Evolutionary conservation across 106 monocot genomes (phyloP).

Genomic region (Phalaenopsis aphrodite): DNA sequence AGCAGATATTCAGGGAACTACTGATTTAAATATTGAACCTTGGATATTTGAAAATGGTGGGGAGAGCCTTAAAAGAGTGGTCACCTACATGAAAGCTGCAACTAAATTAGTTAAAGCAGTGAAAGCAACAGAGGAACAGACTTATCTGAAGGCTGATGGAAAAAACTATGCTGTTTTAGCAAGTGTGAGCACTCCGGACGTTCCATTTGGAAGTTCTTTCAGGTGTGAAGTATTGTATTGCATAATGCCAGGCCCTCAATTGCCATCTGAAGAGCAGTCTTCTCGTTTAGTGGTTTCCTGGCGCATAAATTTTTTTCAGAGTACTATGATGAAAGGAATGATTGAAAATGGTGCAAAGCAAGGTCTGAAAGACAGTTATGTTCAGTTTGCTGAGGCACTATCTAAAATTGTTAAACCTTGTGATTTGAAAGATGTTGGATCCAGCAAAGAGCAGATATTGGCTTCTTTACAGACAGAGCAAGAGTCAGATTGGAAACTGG

Average conservation of each 20-base stretch:
- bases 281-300: constrained; percentile 56
- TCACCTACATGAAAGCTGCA: constrained; percentile 69
- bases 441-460: constrained; percentile 60
- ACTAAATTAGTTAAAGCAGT: constrained; percentile 70
- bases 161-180: constrained; percentile 58
- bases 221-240: constrained; percentile 64
- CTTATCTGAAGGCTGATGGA: constrained; percentile 72
- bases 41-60: constrained; percentile 45
- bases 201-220: constrained; percentile 69
- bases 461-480: constrained; percentile 40
- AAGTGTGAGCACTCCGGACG: constrained; percentile 81
- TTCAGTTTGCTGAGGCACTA: constrained; percentile 37
- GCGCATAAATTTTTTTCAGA: constrained; percentile 76
- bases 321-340: constrained; percentile 92
- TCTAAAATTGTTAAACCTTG: constrained; percentile 46
- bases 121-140: constrained; percentile 76
- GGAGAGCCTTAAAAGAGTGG: constrained; percentile 39
- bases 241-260: constrained; percentile 56
- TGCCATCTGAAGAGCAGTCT: constrained; percentile 43
- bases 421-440: constrained; percentile 31
- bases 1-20: constrained; percentile 58
- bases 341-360: constrained; percentile 84
- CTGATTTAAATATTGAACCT: constrained; percentile 31
- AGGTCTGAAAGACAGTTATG: constrained; percentile 56
- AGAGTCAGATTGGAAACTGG: constrained; percentile 56